These are phyloP conservation scores for Myxozyma mucilagina DNA, from an alignment of 805 yeast genomes.

Conservation along the genomic window DNA sequence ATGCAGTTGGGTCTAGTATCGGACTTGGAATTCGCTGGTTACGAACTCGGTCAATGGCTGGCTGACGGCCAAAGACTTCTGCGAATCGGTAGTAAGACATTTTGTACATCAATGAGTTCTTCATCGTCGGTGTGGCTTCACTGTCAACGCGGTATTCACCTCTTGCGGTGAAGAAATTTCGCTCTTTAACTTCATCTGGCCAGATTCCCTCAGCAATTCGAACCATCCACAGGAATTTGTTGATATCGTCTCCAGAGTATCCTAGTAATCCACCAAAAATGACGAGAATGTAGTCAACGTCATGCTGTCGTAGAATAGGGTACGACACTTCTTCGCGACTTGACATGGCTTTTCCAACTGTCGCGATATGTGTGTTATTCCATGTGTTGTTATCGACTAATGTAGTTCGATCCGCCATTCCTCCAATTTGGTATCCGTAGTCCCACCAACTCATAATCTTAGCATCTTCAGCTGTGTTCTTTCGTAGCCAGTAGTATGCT, in stretches of 20 bases:
- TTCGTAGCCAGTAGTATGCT: constrained; percentile 97
- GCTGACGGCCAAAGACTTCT: constrained; percentile 63
- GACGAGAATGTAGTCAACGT: constrained; percentile 90
- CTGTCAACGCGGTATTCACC: constrained; percentile 91
- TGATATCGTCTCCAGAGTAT: constrained; percentile 92
- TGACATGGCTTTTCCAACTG: constrained; percentile 98
- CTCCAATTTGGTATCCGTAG: constrained; percentile 99
- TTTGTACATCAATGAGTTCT: constrained; percentile 88
- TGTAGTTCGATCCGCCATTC: constrained; percentile 99
- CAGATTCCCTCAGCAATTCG: constrained; percentile 98
- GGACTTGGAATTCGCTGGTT: constrained; percentile 63
- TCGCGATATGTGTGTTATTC: constrained; percentile 99
- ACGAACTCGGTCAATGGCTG: constrained; percentile 83
- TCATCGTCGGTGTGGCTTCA: constrained; percentile 81
- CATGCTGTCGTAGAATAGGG: constrained; percentile 82
- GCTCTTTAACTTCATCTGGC: constrained; percentile 96
- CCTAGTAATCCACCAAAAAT: constrained; percentile 95
- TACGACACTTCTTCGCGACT: constrained; percentile 85
- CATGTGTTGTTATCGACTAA: constrained; percentile 98
- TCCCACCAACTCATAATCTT: constrained; percentile 99
- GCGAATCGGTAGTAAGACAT: constrained; percentile 86
- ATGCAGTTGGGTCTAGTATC: constrained; percentile 31
- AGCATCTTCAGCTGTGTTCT: constrained; percentile 96
- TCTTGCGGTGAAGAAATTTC: constrained; percentile 74
- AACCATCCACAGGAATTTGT: constrained; percentile 98